Evolutionary conservation across 148 eudicot genomes (phyloP), one percentile per base, ranked within the genome.

Genomic region (Gaultheria prostrata): DNA sequence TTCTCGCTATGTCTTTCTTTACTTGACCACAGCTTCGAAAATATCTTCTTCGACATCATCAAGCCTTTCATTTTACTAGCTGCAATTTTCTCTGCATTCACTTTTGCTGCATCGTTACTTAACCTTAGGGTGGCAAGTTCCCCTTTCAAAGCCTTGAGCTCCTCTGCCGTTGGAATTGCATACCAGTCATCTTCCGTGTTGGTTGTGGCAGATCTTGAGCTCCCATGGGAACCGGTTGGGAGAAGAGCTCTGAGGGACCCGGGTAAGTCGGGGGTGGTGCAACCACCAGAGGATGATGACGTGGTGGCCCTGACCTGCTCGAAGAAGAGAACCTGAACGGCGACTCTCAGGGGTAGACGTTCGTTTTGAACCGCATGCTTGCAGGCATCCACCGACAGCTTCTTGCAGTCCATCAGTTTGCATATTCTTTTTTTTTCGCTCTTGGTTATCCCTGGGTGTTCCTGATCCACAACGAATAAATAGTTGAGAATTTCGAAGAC

Each of bases 161-260:
- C 98, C 88, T 92, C 95, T 0, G 91, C 85, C 4, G 93, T 93
- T 17, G 92, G 92, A 46, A 91, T 92, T 17, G 90, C 89, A 54
- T 95, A 97, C 97, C 94, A 93, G 80, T 95, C 97, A n/a, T 93
- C 98, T 54, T 93, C 98, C 0, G 95, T 92, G 84, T 92, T 92
- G 56, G 96, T 94, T 24, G 95, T 94, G 0, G 90, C 92, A 0
- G 98, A 88, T 87, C 95, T 92, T 1, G 98, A 94, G 90, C 98
- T 93, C 71, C 94, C 94, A 20, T 90, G 90, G 69, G 98, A 95
- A 39, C 90, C 92, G 35, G 89, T 89, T 0, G 93, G 95, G 78
- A 86, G 90, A 26, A 78, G 46, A 9, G 91, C 73, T 77, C 84
- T 89, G 15, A 84, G 57, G 11, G 90, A 83, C 3, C 87, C 88